These are phyloP conservation scores for Stygiomarasmius scandens DNA, from an alignment of 1,284 basidiomycete species.

Conservation along the genomic window DNA sequence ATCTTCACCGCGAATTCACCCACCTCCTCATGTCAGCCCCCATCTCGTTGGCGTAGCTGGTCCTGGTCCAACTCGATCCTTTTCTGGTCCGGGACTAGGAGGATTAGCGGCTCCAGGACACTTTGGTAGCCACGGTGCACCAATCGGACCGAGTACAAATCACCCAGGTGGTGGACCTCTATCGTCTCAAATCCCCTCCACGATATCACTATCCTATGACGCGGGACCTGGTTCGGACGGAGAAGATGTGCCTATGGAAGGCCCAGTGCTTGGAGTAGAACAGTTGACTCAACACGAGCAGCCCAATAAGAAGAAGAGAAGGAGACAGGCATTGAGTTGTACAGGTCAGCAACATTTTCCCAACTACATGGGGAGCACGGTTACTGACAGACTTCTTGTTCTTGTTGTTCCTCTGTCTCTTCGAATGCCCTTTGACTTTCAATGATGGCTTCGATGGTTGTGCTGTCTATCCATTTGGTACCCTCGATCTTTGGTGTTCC, in stretches of 20 bases:
- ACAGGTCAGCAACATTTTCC: slow-evolving; percentile 56
- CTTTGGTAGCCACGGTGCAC: not conserved
- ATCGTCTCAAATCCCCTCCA: not conserved
- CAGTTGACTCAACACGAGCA: not conserved
- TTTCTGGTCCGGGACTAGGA: not conserved
- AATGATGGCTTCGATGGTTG: not conserved
- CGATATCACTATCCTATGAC: not conserved
- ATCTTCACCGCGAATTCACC: not conserved
- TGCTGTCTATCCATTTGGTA: not conserved
- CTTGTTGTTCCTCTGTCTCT: not conserved
- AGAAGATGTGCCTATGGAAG: not conserved
- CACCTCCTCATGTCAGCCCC: not conserved
- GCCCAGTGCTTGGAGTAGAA: not conserved
- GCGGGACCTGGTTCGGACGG: not conserved
- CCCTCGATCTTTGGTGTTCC: not conserved
- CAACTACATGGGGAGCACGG: not conserved
- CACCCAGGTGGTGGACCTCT: not conserved
- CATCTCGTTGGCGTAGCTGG: not conserved
- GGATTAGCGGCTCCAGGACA: not conserved
- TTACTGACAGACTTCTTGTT: not conserved
- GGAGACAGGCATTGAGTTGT: slow-evolving; percentile 75
- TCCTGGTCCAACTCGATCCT: not conserved
- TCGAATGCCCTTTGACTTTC: too few relatives aligned
- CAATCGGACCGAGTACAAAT: not conserved
- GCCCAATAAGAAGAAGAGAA: slow-evolving; percentile 66